Base-by-base conservation (phyloP, 345 rosid genomes). In the Noccaea bulbosa region DNA sequence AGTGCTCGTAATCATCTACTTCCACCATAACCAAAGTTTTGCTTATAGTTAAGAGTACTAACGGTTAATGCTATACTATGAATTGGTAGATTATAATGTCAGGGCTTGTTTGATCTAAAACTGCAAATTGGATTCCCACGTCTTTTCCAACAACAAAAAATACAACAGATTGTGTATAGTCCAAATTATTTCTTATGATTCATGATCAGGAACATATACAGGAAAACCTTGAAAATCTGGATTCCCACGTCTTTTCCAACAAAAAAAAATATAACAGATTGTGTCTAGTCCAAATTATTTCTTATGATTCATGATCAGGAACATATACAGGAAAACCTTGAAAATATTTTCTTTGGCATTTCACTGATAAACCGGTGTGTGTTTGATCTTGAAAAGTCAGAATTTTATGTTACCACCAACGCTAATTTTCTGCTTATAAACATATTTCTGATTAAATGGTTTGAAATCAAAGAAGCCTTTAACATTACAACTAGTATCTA, bases 81-180 rank as follows among this genome's bases (percentile, higher is more conserved):
- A 9, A 11, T 43, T 53, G 11, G 33, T 54, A 43, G 17, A 35
- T 32, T 37, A 24, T 24, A 15, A 33, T 10, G 11, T 27, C 34
- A 6, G n/a, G 17, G 17, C 8, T 67, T 33, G 16, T 44, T 12
- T 45, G 38, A 58, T 24, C 58, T 38, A 47, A 47, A 7, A 44
- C 35, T 56, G 12, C 3, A 35, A 33, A 37, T 1, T 57, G 65
- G 22, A 57, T 45, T 14, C 67, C 27, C 51, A 56, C 12, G 4
- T 67, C 50, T 39, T 4, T 12, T 16, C 12, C 52, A 43, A 16
- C 56, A 0, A 57, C n/a, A n/a, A n/a, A 48, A 27, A 56, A 1
- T 68, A 55, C 35, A 10, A n/a, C 75, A 53, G 39, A 22, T 34
- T 62, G 24, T 39, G 24, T 32, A 70, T 41, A 50, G 32, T 62